Base-by-base conservation (phyloP, 1,284 basidiomycete genomes). In the Ganoderma sinense region DNA sequence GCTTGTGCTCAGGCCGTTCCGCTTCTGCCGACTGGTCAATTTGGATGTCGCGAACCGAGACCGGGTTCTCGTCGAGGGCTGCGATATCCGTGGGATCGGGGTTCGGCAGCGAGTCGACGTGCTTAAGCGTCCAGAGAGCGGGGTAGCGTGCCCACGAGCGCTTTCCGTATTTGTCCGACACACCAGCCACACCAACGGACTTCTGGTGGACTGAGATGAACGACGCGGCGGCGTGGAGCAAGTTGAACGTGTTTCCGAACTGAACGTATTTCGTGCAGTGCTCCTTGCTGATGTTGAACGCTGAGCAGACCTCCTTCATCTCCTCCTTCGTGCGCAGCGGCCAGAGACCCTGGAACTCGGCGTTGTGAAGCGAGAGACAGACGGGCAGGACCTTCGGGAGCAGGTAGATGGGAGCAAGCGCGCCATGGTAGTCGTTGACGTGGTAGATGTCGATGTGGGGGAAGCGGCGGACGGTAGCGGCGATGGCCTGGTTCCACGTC, bases 271-370 rank as follows among this genome's bases (percentile, higher is more conserved):
- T 97, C 67, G 92, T 95, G 84, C 95, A 97, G 75, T 95, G 87
- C 77, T 97, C 95, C 82, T 97, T 97, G 85, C 93, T 94, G 79
- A 97, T 94, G 82, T 97, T 97, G 88, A 97, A 97, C 13, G 96
- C 96, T 4, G 95, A 96, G 80, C 96, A 97, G 61, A 97, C 96
- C 80, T 97, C 96, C 85, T 96, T 97, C 94, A 97, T 96, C 81
- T 97, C 96, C 79, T 97, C 96, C 85, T 97, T 97, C 55, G 95
- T 97, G 65, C 96, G 91, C 39, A 97, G 87, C 14, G 96, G 95
- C 96, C 95, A 97, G 31, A 97, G 87, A 83, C 96, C 96, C 80
- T 97, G 96, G 87, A 97, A 97, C 81, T 97, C 95, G 78, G 96
- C 96, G 75, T 97, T 97, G 85, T 97, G 96, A 29, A 97, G 87